Evolutionary conservation across 495 filamentous ascomycete genomes (phyloP).

Genomic region (Cladorrhinum samala): DNA sequence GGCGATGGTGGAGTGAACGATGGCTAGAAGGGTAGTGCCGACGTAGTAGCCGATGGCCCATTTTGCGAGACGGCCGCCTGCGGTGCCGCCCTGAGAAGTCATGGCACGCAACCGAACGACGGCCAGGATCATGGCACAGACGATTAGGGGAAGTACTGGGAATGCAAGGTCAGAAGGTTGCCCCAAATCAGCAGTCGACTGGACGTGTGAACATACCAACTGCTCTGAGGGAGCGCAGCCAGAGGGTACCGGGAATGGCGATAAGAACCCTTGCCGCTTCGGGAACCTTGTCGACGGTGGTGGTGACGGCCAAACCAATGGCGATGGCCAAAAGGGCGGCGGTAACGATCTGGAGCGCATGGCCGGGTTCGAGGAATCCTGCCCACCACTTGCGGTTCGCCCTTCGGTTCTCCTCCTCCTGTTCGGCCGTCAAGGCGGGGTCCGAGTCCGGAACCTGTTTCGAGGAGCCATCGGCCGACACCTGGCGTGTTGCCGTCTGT

Average conservation of each 20-base stretch:
- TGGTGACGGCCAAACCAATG: slow-evolving; percentile 23
- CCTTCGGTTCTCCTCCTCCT: not conserved
- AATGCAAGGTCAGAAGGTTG: not conserved
- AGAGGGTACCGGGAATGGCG: slow-evolving; percentile 24
- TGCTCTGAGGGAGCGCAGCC: slow-evolving; percentile 27
- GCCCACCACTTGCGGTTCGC: slow-evolving; percentile 15
- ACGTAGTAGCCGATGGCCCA: slow-evolving; percentile 29
- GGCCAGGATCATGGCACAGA: slow-evolving; percentile 27
- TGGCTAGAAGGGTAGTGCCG: slow-evolving; percentile 25
- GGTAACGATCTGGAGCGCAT: slow-evolving; percentile 23
- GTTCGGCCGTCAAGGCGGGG: not conserved
- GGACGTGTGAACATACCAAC: slow-evolving; percentile 16
- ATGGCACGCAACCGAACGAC: slow-evolving; percentile 22
- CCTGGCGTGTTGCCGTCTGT: not conserved
- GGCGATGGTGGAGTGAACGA: slow-evolving; percentile 23
- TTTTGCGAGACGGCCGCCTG: slow-evolving; percentile 22
- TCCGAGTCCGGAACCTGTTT: not conserved
- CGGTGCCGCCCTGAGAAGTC: no score
- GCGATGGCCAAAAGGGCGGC: slow-evolving; percentile 24
- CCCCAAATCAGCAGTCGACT: not conserved
- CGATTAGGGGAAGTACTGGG: slow-evolving; percentile 27
- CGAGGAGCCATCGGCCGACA: not conserved
- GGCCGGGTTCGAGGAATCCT: slow-evolving; percentile 2
- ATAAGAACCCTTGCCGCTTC: slow-evolving; percentile 15
- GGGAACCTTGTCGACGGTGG: slow-evolving; percentile 20